Evolutionary conservation across 1,284 basidiomycete species (phyloP).

Genomic region (Marasmius tenuissimus): DNA sequence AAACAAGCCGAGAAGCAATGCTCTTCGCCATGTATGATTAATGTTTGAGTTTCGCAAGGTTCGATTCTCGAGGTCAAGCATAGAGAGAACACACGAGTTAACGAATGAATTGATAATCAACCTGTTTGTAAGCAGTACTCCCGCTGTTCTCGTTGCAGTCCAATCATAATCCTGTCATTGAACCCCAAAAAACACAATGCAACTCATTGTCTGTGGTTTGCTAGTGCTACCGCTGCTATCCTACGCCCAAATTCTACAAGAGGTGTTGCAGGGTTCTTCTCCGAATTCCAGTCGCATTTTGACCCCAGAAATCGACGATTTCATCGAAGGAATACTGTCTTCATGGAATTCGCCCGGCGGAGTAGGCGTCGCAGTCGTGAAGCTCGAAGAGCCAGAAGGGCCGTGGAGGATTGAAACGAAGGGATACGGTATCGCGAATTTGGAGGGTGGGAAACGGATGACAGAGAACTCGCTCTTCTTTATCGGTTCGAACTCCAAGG

Average conservation of each 20-base stretch:
- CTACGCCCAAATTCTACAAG: no score
- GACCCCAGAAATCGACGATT: background rate
- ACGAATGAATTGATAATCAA: no score
- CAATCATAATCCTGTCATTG: no score
- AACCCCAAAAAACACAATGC: no score
- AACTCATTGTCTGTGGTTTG: no score
- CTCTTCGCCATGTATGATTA: no score
- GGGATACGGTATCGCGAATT: slow-evolving; percentile 1
- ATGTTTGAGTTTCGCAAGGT: slow-evolving; percentile 30
- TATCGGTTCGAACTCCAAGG: slow-evolving; percentile 13
- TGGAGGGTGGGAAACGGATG: background rate
- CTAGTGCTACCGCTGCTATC: no score
- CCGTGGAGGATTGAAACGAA: background rate
- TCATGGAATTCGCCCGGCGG: slow-evolving; percentile 7
- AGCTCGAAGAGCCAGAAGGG: background rate
- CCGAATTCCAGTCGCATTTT: background rate
- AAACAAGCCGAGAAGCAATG: slow-evolving; percentile 68
- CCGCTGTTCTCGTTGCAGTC: no score
- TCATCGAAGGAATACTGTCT: slow-evolving; percentile 2
- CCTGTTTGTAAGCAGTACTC: no score
- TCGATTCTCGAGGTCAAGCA: no score
- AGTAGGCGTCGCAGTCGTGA: slow-evolving; percentile 3
- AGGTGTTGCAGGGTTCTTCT: no score
- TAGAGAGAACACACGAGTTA: background rate
- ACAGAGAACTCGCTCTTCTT: slow-evolving; percentile 2